Conservation (phyloP, 148 eudicot species). For the Dianthus caryophyllus region DNA sequence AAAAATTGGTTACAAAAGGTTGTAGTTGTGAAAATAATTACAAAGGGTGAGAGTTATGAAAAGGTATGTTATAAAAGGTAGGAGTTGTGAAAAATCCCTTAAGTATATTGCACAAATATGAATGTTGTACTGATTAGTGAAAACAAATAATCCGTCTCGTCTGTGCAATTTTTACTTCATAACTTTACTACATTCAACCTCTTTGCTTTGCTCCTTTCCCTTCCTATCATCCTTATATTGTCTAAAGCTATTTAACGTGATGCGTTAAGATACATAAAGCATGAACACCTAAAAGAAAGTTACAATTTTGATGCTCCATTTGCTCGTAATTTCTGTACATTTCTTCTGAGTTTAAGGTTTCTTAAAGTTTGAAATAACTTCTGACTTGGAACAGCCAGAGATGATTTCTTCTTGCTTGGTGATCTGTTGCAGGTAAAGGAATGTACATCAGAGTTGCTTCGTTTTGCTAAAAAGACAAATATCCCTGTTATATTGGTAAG, state of each 20-base stretch:
- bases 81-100: too few relatives aligned
- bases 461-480: slow-evolving; percentile 84
- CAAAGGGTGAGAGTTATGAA: too few relatives aligned
- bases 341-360: neutral
- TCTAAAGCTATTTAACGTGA: neutral
- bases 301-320: neutral
- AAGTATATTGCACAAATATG: too few relatives aligned
- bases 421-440: slow-evolving; percentile 71
- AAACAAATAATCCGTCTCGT: neutral
- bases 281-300: neutral
- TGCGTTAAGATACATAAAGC: neutral
- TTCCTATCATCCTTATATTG: neutral
- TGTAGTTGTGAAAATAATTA: too few relatives aligned
- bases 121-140: neutral
- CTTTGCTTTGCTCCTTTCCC: neutral
- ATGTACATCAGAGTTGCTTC: slow-evolving; percentile 89
- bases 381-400: neutral
- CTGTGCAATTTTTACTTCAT: neutral
- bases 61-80: too few relatives aligned
- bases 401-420: slow-evolving; percentile 5
- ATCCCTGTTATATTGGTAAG: slow-evolving; percentile 84
- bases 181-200: neutral
- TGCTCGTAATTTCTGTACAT: neutral
- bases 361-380: neutral
- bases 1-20: too few relatives aligned